Evolutionary conservation across 2,329 filamentous ascomycete species (phyloP).

Genomic region (Talaromyces sp.): DNA sequence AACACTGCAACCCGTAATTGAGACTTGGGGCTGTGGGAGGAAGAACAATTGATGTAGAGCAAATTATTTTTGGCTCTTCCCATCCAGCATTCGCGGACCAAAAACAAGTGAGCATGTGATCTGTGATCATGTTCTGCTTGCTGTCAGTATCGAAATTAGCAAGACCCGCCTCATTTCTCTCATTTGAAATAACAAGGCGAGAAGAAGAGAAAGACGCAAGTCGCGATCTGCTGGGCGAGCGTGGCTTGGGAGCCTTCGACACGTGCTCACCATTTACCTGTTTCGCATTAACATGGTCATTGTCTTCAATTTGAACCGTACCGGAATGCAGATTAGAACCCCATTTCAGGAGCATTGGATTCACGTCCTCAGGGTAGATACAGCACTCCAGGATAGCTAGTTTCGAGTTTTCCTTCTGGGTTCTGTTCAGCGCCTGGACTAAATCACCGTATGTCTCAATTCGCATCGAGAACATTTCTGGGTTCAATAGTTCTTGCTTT

Average conservation of each 20-base stretch:
- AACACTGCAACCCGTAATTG: constrained; percentile 82
- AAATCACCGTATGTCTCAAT: neutral
- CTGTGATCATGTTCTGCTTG: constrained; percentile 44
- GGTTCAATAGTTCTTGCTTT: neutral
- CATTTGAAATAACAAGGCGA: neutral
- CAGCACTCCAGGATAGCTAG: neutral
- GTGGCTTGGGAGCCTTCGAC: neutral
- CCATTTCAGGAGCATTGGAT: neutral
- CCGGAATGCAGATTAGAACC: neutral
- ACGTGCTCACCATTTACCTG: neutral
- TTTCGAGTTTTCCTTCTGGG: neutral
- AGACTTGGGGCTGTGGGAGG: constrained; percentile 71
- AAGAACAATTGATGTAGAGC: constrained; percentile 67
- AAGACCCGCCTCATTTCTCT: neutral
- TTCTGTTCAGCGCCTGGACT: neutral
- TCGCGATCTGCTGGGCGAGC: neutral
- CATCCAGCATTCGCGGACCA: constrained; percentile 64
- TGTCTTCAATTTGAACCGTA: neutral
- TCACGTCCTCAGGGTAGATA: neutral
- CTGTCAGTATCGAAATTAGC: neutral
- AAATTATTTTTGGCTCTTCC: constrained; percentile 62
- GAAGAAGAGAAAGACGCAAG: neutral
- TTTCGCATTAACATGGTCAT: neutral
- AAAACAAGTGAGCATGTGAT: constrained; percentile 72
- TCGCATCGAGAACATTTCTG: neutral